These are phyloP conservation scores for Pythium plurisporium DNA, from an alignment of 352 stramenopile species.

Conservation along the genomic window DNA sequence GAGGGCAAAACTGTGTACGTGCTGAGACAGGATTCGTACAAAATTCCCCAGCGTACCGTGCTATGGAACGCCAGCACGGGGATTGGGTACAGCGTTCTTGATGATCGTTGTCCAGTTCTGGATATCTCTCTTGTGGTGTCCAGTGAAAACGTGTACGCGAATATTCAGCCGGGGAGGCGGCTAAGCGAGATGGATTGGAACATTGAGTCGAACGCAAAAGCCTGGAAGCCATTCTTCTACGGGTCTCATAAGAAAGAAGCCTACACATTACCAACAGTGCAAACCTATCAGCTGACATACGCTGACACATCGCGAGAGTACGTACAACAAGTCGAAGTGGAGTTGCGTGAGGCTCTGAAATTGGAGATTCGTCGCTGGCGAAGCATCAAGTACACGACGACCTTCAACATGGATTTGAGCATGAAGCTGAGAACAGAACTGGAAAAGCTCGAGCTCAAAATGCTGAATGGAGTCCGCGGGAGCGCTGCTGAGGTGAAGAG, in stretches of 20 bases:
- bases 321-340: slow-evolving; percentile 63
- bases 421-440: slow-evolving; percentile 75
- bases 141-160: slow-evolving; percentile 89
- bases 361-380: slow-evolving; percentile 87
- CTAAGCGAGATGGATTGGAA: slow-evolving; percentile 77
- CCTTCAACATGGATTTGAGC: slow-evolving; percentile 83
- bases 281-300: slow-evolving; percentile 60
- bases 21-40: slow-evolving; percentile 49
- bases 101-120: slow-evolving; percentile 79
- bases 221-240: slow-evolving; percentile 85
- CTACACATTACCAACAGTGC: slow-evolving; percentile 39
- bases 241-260: slow-evolving; percentile 20
- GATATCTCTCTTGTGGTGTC: slow-evolving; percentile 86
- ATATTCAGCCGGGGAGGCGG: slow-evolving; percentile 57
- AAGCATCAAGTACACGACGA: slow-evolving; percentile 71
- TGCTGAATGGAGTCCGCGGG: slow-evolving; percentile 2
- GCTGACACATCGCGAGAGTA: slow-evolving; percentile 43
- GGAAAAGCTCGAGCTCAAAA: slow-evolving; percentile 54
- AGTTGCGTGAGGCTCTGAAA: slow-evolving; percentile 83
- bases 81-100: slow-evolving; percentile 62
- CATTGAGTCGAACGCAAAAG: slow-evolving; percentile 66
- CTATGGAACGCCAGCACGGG: slow-evolving; percentile 91
- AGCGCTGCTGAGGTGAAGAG: slow-evolving; percentile 11
- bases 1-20: slow-evolving; percentile 90
- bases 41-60: slow-evolving; percentile 41